A percentile compares a stretch with the other conserved stretches of the same genome.
These are phyloP conservation scores for Rhipidocladum racemiflorum DNA, from an alignment of 176 grass and related monocot species.

Conservation along the genomic window DNA sequence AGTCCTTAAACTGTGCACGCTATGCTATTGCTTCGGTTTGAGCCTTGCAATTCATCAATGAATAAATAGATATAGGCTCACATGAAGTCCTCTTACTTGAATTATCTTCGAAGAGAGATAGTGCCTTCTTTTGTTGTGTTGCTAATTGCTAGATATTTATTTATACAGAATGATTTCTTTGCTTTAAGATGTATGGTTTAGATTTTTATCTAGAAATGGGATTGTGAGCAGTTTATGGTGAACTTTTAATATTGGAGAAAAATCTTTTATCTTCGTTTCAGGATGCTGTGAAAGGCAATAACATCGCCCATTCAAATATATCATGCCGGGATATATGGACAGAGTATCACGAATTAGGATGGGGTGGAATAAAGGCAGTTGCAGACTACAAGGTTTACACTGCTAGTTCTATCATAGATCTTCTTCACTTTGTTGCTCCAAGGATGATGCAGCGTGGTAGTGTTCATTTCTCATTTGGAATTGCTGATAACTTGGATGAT, in stretches of 20 bases:
- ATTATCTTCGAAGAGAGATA: neutral
- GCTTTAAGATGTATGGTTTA: neutral
- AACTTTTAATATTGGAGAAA: neutral
- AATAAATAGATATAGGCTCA: neutral
- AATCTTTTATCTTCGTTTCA: constrained; percentile 33
- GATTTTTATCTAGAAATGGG: neutral
- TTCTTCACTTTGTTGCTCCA: constrained; percentile 93
- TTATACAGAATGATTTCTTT: neutral
- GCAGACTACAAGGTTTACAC: constrained; percentile 84
- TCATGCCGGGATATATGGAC: constrained; percentile 97
- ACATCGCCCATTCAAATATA: constrained; percentile 62
- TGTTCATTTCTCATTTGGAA: constrained; percentile 87
- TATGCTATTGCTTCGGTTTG: neutral
- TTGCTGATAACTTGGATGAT: constrained; percentile 94
- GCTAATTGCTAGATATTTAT: neutral
- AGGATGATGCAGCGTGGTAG: constrained; percentile 98
- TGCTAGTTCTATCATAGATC: constrained; percentile 66
- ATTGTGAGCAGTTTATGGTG: neutral
- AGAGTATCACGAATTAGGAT: constrained; percentile 91
- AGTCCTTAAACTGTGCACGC: neutral
- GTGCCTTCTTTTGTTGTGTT: neutral
- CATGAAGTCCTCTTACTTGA: neutral
- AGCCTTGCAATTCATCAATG: constrained; percentile 2
- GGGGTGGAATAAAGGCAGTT: constrained; percentile 91
- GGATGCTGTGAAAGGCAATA: constrained; percentile 85